These are phyloP conservation scores for Rutstroemia sp. DNA, from an alignment of 2,329 filamentous ascomycete species.

Conservation along the genomic window DNA sequence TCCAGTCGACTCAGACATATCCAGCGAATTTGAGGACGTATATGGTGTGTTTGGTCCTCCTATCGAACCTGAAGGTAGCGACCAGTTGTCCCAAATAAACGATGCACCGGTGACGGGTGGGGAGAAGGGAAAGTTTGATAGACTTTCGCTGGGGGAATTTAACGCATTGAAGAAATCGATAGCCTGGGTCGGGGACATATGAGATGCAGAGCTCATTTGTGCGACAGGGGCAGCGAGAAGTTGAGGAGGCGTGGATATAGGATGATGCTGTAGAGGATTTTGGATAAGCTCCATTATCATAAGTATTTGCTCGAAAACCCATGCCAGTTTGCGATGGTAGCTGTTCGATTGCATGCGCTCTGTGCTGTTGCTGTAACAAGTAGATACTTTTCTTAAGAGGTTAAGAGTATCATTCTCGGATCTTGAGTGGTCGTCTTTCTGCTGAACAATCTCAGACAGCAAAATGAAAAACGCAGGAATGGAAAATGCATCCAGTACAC, in stretches of 20 bases:
- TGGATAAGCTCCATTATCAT: background rate
- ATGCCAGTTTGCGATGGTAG: conserved; percentile 7
- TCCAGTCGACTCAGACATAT: background rate
- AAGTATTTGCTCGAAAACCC: conserved; percentile 2
- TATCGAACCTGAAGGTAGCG: background rate
- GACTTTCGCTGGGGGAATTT: background rate
- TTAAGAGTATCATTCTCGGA: background rate
- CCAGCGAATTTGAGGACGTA: background rate
- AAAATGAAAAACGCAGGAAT: background rate
- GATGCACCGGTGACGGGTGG: background rate
- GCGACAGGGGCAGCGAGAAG: background rate
- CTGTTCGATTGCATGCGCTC: conserved; percentile 8
- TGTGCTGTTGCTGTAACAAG: conserved; percentile 4
- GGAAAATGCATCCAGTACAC: background rate
- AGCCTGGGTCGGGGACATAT: background rate
- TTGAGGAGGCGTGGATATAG: background rate
- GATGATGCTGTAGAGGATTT: background rate
- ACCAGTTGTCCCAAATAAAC: background rate
- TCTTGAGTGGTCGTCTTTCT: background rate
- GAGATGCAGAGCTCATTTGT: background rate
- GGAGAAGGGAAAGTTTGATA: background rate
- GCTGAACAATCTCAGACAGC: background rate
- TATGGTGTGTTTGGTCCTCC: background rate
- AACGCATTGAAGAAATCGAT: background rate
- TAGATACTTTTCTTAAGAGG: conserved; percentile 2